Evolutionary conservation across 768 basidiomycete genomes (phyloP).

Genomic region (Psilocybe tampanensis): DNA sequence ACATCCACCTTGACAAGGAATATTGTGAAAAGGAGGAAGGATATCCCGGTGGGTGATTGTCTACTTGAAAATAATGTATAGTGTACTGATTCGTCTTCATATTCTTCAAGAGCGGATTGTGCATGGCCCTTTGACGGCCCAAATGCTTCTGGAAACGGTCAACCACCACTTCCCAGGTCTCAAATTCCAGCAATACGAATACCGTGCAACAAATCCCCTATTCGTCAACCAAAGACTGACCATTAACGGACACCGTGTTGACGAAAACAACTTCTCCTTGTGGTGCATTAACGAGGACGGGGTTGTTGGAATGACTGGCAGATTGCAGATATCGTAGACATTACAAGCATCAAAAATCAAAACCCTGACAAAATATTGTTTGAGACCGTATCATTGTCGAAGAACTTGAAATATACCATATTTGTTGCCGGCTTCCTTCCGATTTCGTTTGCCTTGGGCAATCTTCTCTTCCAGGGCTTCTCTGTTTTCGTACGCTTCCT

Average conservation of each 20-base stretch:
- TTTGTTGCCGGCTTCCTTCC: slow-evolving; percentile 91
- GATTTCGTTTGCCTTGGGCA: slow-evolving; percentile 78
- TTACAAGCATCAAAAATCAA: slow-evolving; percentile 11
- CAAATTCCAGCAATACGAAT: slow-evolving; percentile 57
- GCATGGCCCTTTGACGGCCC: slow-evolving; percentile 80
- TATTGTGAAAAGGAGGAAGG: slow-evolving; percentile 70
- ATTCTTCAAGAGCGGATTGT: slow-evolving; percentile 68
- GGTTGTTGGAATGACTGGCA: slow-evolving; percentile 71
- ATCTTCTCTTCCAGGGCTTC: slow-evolving; percentile 83
- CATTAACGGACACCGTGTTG: slow-evolving; percentile 48
- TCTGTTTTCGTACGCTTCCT: slow-evolving; percentile 82
- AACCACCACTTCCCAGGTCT: slow-evolving; percentile 49
- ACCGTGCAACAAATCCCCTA: slow-evolving; percentile 69
- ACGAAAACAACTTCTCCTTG: slow-evolving; percentile 42
- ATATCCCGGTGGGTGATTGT: slow-evolving; percentile 57
- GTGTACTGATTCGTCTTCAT: no score
- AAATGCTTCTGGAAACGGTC: slow-evolving; percentile 72
- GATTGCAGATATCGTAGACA: slow-evolving; percentile 25
- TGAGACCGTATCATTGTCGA: background rate
- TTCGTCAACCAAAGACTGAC: slow-evolving; percentile 52
- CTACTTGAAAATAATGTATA: background rate
- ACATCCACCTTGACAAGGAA: slow-evolving; percentile 80
- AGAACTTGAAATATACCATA: slow-evolving; percentile 60
- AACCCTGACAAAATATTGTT: slow-evolving; percentile 27
- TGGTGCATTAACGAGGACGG: slow-evolving; percentile 59